Evolutionary conservation across 805 yeast species (phyloP), one percentile per base, ranked within the genome.

Genomic region (Pichia eremophila): DNA sequence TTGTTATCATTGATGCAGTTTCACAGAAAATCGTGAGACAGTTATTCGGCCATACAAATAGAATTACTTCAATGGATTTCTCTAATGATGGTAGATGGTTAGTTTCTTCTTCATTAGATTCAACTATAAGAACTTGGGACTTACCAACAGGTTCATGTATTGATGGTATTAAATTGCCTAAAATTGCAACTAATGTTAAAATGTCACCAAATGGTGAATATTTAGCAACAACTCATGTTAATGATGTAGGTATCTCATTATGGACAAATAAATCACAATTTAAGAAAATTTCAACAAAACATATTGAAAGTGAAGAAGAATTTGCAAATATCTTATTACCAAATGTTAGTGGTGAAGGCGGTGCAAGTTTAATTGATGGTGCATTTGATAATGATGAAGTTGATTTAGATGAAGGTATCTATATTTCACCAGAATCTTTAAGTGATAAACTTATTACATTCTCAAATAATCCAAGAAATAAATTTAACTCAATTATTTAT

Each of bases 71-170:
- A 1, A 65, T 91, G 62, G 97, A 87, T 62, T 91, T 93, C 60
- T 82, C 95, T 4, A 95, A 96, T 5, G 91, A 90, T 63, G 98
- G 97, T 35, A 79, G 97, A 63, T 93, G 98, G 97, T 69, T 93
- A 35, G 81, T 93, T 9, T 79, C 93, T 25, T 81, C 86, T 1
- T 75, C 89, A 0, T 70, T 89, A 51, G 99, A 93, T 62, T 74
- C 86, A 2, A 89, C 98, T 0, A 72, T 93, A 43, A 78, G 99
- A 59, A 88, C 96, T 0, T 93, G 98, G 98, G 98, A 93, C 64
- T 75, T 93, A 50, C 98, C 98, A 39, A 85, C 96, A 1, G 98
- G 99, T 43, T 87, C 90, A 1, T 91, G 98, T 65, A 88, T 93
- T 48, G 99, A 93, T 68, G 97, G 96, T 52, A 81, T 91, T 17